A percentile compares a stretch with the other conserved stretches of the same genome.
Conservation (phyloP, 768 basidiomycete genomes). For the Lactifluus volemus region DNA sequence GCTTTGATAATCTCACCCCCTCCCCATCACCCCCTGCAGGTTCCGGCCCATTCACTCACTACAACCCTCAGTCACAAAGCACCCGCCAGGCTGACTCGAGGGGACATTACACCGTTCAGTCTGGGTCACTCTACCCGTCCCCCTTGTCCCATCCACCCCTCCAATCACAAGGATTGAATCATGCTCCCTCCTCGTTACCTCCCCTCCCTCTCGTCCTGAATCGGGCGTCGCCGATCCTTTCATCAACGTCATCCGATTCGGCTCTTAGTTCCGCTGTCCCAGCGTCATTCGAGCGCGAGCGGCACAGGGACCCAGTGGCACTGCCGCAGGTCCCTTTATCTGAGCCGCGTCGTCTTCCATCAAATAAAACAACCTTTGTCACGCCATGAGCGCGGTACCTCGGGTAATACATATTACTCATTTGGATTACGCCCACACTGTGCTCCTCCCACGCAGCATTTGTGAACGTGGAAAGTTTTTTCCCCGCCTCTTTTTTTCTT, state of each 20-base stretch:
- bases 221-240: slow-evolving; percentile 18
- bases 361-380: slow-evolving; percentile 17
- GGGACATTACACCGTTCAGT: slow-evolving; percentile 20
- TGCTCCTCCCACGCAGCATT: neutral
- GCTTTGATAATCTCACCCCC: slow-evolving; percentile 37
- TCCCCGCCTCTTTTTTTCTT: neutral
- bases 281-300: slow-evolving; percentile 18
- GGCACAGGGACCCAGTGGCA: slow-evolving; percentile 12
- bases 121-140: slow-evolving; percentile 33
- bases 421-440: neutral
- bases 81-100: slow-evolving; percentile 25
- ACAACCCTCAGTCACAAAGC: slow-evolving; percentile 30
- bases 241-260: slow-evolving; percentile 17
- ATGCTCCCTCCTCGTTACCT: slow-evolving; percentile 7
- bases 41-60: slow-evolving; percentile 50
- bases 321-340: slow-evolving; percentile 8
- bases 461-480: neutral
- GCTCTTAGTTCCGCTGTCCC: slow-evolving; percentile 17
- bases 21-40: slow-evolving; percentile 60
- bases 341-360: slow-evolving; percentile 12
- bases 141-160: slow-evolving; percentile 39
- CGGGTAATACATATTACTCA: neutral
- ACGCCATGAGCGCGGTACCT: slow-evolving; percentile 11
- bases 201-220: slow-evolving; percentile 13
- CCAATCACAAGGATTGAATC: slow-evolving; percentile 13